Conservation (phyloP, 1,284 basidiomycete genomes). For the Pulveroboletus sp. region DNA sequence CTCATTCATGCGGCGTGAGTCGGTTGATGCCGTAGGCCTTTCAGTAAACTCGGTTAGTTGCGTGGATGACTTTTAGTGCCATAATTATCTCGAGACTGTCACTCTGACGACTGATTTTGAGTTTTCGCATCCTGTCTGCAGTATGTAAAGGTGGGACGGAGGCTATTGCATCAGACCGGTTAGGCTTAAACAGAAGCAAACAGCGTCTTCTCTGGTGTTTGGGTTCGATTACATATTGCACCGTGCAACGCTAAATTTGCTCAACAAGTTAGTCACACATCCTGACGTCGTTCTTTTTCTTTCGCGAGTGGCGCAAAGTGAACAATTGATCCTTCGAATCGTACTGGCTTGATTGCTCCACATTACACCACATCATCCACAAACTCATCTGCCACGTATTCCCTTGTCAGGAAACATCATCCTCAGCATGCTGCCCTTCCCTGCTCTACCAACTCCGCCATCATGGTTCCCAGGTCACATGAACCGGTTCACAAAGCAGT, state of each 20-base stretch:
- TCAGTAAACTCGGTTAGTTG: background rate
- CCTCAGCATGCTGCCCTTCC: conserved; percentile 46
- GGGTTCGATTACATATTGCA: conserved; percentile 6
- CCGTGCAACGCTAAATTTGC: background rate
- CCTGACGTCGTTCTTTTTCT: background rate
- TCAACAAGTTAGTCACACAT: background rate
- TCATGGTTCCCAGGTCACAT: conserved; percentile 99
- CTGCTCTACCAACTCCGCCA: conserved; percentile 70
- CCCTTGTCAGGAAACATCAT: conserved; percentile 20
- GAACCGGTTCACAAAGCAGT: conserved; percentile 80
- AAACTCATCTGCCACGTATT: conserved; percentile 11
- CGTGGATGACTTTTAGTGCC: background rate
- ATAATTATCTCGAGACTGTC: background rate
- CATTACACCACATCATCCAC: conserved; percentile 7
- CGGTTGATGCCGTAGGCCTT: background rate
- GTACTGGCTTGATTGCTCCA: conserved; percentile 3
- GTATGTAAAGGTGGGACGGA: conserved; percentile 15
- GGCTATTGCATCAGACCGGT: conserved; percentile 17
- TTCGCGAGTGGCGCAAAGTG: background rate
- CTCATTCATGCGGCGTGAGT: background rate
- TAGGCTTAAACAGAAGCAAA: conserved; percentile 33
- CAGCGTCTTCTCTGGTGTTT: conserved; percentile 3
- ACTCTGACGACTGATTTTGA: background rate
- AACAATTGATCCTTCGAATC: background rate
- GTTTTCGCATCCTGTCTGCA: background rate